phyloP scores from a whole-genome alignment of 345 rosid species.

The Eucalyptus cloeziana region DNA sequence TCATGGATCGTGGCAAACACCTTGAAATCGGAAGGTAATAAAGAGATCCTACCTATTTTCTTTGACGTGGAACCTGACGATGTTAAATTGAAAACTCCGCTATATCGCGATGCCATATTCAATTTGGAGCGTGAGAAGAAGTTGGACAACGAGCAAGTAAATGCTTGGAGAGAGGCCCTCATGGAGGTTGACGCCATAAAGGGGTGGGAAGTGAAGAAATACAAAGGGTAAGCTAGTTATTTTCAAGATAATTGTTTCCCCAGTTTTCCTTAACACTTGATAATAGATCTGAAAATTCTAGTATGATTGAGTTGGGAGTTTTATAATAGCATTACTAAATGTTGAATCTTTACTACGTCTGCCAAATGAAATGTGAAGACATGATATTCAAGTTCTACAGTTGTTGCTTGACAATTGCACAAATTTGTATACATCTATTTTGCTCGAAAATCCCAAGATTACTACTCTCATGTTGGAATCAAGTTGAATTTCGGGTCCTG shows the following conservation, averaged over 20 bases:
- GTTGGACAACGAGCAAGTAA: accelerated
- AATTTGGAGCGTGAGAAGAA: accelerated
- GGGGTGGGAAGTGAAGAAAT: neutral
- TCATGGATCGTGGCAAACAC: neutral
- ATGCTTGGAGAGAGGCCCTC: neutral
- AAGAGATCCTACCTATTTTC: neutral
- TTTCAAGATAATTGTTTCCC: neutral
- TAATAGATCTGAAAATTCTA: neutral
- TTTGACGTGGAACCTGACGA: neutral
- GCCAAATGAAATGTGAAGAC: too few species aligned
- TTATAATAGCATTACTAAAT: neutral
- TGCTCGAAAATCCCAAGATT: neutral
- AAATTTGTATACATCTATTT: neutral
- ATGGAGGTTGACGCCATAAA: neutral
- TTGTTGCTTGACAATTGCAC: neutral
- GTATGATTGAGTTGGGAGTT: neutral
- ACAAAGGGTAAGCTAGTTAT: neutral
- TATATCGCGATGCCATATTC: neutral
- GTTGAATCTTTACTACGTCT: neutral
- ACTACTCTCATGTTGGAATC: neutral
- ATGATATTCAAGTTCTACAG: neutral
- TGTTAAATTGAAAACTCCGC: neutral
- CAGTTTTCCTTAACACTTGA: neutral
- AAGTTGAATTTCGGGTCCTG: neutral
- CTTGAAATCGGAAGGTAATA: neutral